Base-by-base conservation (phyloP, 2,329 filamentous ascomycete species). In the Pseudocercospora fuligena region DNA sequence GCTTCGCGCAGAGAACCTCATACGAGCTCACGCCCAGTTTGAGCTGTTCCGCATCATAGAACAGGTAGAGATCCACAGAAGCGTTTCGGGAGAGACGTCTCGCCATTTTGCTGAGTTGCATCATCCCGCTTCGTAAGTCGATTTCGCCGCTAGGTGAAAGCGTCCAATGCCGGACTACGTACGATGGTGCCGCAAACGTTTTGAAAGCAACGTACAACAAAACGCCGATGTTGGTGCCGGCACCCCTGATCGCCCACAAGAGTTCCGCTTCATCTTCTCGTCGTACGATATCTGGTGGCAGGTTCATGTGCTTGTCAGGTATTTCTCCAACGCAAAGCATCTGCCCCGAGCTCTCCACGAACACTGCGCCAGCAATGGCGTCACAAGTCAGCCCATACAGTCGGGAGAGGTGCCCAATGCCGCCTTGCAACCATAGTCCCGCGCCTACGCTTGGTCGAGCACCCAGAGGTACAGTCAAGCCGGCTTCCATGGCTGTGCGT, bases 381-480 rank as follows among this genome's bases (percentile, higher is more conserved):
- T 90, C 88, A 12, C 60, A 62, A 11, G 47, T 23, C 11, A 90
- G 85, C 1, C 88, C 87, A 68, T 87, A 76, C 8, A 81, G 63
- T 65, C 87, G 80, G 40, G 84, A 72, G n/a, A 88, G 78, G 69
- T 89, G 87, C 1, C 88, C 87, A 58, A 90, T 87, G 61, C 88
- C 88, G 47, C 88, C 88, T 79, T 90, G 87, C 56, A 90, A 79
- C 86, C 87, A 90, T 14, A 88, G 70, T 0, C 88, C 88, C 0
- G 86, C 83, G 2, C 88, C 88, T 27, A 90, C 87, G 69, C 87
- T 89, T 68, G 88, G 88, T 5, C 88, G 85, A 27, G 86, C 74
- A 2, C 88, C 88, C 2, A 90, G 74, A 0, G 88, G 87, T 1
- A 90, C 83, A 63, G 84, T 86, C 61, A 89, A 0, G 1, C 83